phyloP scores from a whole-genome alignment of 805 yeast genomes.

The Ogataea kodamae region DNA sequence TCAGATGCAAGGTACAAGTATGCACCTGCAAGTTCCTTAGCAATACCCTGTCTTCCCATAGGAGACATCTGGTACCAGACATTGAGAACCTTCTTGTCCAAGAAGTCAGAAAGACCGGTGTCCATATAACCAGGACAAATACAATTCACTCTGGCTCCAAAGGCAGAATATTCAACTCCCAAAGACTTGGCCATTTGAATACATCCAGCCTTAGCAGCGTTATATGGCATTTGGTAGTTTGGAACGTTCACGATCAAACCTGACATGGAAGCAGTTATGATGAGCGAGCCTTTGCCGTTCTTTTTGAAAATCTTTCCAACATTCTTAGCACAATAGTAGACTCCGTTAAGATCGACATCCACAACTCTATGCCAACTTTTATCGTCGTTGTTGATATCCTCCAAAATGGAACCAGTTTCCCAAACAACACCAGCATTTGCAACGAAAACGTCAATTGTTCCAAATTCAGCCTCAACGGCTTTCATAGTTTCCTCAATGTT shows the following conservation, averaged over 20 bases:
- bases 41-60: slow-evolving; percentile 49
- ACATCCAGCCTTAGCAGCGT: slow-evolving; percentile 49
- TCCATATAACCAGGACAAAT: slow-evolving; percentile 52
- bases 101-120: slow-evolving; percentile 40
- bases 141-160: slow-evolving; percentile 48
- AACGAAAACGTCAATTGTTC: slow-evolving; percentile 40
- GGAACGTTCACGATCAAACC: slow-evolving; percentile 54
- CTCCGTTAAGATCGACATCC: slow-evolving; percentile 49
- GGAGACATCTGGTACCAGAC: slow-evolving; percentile 37
- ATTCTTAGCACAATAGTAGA: slow-evolving; percentile 50
- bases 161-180: slow-evolving; percentile 46
- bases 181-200: slow-evolving; percentile 46
- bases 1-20: slow-evolving; percentile 51
- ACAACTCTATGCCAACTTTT: slow-evolving; percentile 39
- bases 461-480: slow-evolving; percentile 36
- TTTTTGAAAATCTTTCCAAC: slow-evolving; percentile 47
- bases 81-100: slow-evolving; percentile 26
- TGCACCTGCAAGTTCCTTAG: slow-evolving; percentile 51
- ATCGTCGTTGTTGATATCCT: slow-evolving; percentile 34
- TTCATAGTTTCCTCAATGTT: slow-evolving; percentile 32
- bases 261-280: slow-evolving; percentile 55
- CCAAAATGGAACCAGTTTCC: slow-evolving; percentile 34
- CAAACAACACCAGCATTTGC: slow-evolving; percentile 42
- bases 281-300: slow-evolving; percentile 46
- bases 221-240: slow-evolving; percentile 48